Evolutionary conservation across 805 yeast genomes (phyloP).

Genomic region (Torulaspora maleeae): DNA sequence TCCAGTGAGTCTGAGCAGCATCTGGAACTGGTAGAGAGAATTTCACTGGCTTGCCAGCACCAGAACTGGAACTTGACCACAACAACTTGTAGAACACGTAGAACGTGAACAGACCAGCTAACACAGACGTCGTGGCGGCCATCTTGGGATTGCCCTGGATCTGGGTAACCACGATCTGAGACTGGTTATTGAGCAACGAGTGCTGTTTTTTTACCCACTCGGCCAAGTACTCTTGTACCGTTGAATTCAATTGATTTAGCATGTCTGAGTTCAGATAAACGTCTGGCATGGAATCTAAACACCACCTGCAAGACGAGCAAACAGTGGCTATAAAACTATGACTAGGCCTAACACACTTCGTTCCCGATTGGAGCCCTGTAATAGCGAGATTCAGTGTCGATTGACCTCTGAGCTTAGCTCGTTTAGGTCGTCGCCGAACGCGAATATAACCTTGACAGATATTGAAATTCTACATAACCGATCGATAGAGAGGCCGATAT

Average conservation of each 20-base stretch:
- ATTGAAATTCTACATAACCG: neutral
- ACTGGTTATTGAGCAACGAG: conserved; percentile 11
- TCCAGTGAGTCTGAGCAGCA: conserved; percentile 56
- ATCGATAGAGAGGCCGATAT: neutral
- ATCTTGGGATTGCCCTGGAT: conserved; percentile 14
- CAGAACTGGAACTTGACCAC: conserved; percentile 10
- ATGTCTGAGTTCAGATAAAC: conserved; percentile 26
- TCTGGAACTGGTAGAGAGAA: conserved; percentile 25
- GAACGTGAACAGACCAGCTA: conserved; percentile 18
- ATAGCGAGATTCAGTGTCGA: neutral
- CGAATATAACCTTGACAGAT: neutral
- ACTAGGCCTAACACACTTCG: neutral
- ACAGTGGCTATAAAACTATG: neutral
- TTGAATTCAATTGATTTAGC: conserved; percentile 27
- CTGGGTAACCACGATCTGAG: conserved; percentile 17
- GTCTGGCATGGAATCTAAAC: conserved; percentile 19
- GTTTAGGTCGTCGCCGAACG: conserved; percentile 4
- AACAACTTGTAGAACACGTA: conserved; percentile 22
- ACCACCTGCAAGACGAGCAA: neutral
- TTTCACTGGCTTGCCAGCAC: conserved; percentile 16
- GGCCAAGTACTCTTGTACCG: conserved; percentile 27
- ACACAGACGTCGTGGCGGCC: conserved; percentile 14
- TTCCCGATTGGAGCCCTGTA: conserved; percentile 1
- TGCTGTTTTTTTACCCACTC: conserved; percentile 21
- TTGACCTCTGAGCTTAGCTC: neutral